phyloP scores from a whole-genome alignment of 306 rosid genomes.

The Cucumis cinereus region DNA sequence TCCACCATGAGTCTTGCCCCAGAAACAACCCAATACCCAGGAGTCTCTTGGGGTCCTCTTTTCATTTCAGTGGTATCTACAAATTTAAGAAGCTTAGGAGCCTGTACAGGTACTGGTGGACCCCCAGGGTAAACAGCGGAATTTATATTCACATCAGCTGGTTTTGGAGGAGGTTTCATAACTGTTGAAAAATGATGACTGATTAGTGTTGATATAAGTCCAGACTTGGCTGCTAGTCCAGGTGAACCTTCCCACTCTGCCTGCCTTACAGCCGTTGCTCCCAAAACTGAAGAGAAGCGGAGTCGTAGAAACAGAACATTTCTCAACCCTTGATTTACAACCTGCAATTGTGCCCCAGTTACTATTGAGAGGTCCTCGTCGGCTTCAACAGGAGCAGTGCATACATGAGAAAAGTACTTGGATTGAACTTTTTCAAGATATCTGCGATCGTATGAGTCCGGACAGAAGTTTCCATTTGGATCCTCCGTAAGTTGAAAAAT shows the following conservation, averaged over 20 bases:
- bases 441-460: constrained; percentile 43
- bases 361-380: constrained; percentile 72
- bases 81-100: constrained; percentile 76
- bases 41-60: constrained; percentile 89
- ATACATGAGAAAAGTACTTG: constrained; percentile 95
- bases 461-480: constrained; percentile 41
- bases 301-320: constrained; percentile 73
- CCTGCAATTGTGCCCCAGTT: constrained; percentile 89
- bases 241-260: constrained; percentile 97
- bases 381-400: constrained; percentile 87
- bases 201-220: constrained; percentile 84
- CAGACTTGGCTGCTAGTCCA: constrained; percentile 73
- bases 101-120: constrained; percentile 86
- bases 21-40: constrained; percentile 96
- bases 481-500: constrained; percentile 76
- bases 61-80: constrained; percentile 92
- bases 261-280: constrained; percentile 53
- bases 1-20: constrained; percentile 88
- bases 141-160: constrained; percentile 89
- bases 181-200: constrained; percentile 84
- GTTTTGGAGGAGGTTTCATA: constrained; percentile 76
- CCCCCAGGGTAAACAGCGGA: constrained; percentile 94
- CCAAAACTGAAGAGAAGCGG: constrained; percentile 53
- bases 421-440: constrained; percentile 90
- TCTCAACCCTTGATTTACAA: constrained; percentile 72